Conservation (phyloP, 257 asterid genomes). For the Plantago major region DNA sequence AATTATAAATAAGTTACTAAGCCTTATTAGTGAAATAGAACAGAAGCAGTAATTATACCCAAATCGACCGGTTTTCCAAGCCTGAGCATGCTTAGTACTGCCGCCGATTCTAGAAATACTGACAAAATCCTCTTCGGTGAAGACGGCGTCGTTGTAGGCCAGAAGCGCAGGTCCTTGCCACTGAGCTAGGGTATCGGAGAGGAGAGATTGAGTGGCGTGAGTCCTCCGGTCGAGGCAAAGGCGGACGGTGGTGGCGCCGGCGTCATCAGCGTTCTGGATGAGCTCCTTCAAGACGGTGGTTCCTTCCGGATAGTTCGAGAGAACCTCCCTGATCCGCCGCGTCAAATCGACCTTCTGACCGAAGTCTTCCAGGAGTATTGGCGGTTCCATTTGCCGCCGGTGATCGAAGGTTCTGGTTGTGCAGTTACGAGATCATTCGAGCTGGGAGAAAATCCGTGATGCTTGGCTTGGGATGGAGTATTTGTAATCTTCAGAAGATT, state of each 20-base stretch:
- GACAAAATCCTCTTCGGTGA: slow-evolving; percentile 84
- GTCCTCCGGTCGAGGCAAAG: slow-evolving; percentile 83
- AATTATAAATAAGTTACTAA: neutral
- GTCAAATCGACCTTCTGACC: slow-evolving; percentile 98
- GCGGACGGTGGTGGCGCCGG: slow-evolving; percentile 88
- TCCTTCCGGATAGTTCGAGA: slow-evolving; percentile 89
- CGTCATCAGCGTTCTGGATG: slow-evolving; percentile 97
- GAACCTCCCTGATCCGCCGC: slow-evolving; percentile 89
- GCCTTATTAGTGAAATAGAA: neutral
- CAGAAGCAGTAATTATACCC: slow-evolving; percentile 42
- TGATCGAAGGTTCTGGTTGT: slow-evolving; percentile 1
- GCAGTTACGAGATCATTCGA: neutral
- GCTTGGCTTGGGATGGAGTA: neutral
- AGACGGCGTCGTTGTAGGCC: slow-evolving; percentile 83
- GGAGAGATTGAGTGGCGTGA: slow-evolving; percentile 58
- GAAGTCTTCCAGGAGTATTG: slow-evolving; percentile 80
- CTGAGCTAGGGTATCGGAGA: slow-evolving; percentile 61
- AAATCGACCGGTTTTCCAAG: slow-evolving; percentile 94
- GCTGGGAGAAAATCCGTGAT: too few relatives aligned
- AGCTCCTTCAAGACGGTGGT: slow-evolving; percentile 93
- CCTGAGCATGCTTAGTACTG: slow-evolving; percentile 73
- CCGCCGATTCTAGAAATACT: slow-evolving; percentile 97
- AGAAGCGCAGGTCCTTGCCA: slow-evolving; percentile 94
- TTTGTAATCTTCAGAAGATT: neutral
- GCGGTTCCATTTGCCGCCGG: slow-evolving; percentile 37